A percentile compares a stretch with the other conserved stretches of the same genome.
phyloP scores from a whole-genome alignment of 2,329 filamentous ascomycete genomes.

The Epichloe baconii region DNA sequence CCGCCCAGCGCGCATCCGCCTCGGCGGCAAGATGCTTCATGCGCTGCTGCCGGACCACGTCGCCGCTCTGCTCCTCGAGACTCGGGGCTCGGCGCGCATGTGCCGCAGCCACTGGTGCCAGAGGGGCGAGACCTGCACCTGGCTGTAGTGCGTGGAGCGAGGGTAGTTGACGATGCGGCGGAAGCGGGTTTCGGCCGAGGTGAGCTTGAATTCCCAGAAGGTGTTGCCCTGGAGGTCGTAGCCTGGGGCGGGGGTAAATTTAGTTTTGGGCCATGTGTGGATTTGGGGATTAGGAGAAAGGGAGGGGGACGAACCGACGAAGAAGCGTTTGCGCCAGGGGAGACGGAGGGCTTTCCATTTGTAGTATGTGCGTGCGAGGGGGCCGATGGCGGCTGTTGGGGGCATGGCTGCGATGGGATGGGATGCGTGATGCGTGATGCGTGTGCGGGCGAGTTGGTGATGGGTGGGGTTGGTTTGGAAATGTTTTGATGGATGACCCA shows the following conservation, averaged over 20 bases:
- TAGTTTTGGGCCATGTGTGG: too few species aligned
- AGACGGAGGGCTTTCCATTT: conserved; percentile 49
- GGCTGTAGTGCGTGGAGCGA: conserved; percentile 36
- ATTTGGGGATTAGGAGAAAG: not conserved
- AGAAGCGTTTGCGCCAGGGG: conserved; percentile 50
- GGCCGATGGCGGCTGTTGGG: conserved; percentile 15
- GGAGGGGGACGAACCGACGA: conserved; percentile 35
- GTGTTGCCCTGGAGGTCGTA: conserved; percentile 54
- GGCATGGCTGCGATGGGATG: not conserved
- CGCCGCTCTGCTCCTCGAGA: conserved; percentile 41
- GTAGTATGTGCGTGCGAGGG: conserved; percentile 35
- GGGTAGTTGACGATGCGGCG: conserved; percentile 51
- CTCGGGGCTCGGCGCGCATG: conserved; percentile 41
- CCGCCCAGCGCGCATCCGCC: conserved; percentile 51
- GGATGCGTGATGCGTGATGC: not conserved
- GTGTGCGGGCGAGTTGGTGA: not conserved
- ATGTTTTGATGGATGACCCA: too few species aligned
- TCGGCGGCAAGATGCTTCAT: conserved; percentile 44
- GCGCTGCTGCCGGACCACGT: conserved; percentile 37
- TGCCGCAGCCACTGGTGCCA: conserved; percentile 61
- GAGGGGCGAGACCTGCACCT: conserved; percentile 43
- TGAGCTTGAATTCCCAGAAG: conserved; percentile 53
- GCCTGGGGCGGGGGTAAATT: conserved; percentile 25
- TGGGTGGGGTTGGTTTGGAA: too few species aligned
- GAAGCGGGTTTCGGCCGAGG: conserved; percentile 30